A percentile compares a stretch with the other conserved stretches of the same genome.
Evolutionary conservation across 306 rosid species (phyloP).

Genomic region (Prunus davidiana): DNA sequence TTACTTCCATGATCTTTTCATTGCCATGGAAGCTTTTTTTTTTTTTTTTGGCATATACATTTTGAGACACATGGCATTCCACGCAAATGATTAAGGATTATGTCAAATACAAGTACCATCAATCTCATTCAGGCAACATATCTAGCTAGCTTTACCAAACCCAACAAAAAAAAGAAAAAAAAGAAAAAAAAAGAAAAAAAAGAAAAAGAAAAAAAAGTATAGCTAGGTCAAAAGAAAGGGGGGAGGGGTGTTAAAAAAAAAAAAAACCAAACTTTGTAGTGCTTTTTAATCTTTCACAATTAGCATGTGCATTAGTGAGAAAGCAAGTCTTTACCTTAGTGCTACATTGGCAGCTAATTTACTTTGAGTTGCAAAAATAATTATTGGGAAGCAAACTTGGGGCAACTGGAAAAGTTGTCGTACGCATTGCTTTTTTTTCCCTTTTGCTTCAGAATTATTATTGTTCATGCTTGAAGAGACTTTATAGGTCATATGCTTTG

Average conservation of each 20-base stretch:
- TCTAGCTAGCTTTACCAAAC: not conserved
- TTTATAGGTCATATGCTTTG: conserved; percentile 5
- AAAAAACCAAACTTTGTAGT: not conserved
- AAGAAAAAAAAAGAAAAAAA: rapidly evolving
- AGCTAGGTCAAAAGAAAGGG: not conserved
- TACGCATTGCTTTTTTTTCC: not conserved
- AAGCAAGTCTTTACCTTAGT: not conserved
- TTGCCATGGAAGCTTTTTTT: not conserved
- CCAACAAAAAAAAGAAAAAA: not conserved
- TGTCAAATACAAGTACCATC: not conserved
- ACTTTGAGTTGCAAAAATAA: not conserved
- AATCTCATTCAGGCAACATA: not conserved
- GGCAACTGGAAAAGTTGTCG: conserved; percentile 3
- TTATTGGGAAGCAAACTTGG: not conserved
- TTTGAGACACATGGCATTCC: not conserved
- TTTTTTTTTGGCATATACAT: not conserved
- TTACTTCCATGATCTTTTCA: not conserved
- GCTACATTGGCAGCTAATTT: not conserved
- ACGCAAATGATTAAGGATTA: not conserved
- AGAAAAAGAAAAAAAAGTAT: not conserved
- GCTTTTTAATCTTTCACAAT: not conserved
- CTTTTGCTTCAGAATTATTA: not conserved
- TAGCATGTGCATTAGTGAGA: not conserved
- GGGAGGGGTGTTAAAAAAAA: not conserved
- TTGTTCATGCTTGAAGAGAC: not conserved